Conservation (phyloP, 495 filamentous ascomycete genomes). For the Pyrenopolyporus hunteri region DNA sequence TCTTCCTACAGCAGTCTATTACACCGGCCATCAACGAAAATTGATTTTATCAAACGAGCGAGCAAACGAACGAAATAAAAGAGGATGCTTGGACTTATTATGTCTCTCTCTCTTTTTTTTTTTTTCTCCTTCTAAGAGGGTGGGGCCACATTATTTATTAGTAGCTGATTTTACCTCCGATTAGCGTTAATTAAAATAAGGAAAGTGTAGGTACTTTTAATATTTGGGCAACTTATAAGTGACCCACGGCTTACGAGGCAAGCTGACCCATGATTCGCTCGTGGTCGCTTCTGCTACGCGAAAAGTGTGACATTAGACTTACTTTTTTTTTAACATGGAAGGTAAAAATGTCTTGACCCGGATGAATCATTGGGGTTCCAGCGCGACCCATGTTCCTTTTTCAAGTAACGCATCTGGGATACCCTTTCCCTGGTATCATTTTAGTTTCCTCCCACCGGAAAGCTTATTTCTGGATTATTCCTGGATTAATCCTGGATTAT, state of each 20-base stretch:
- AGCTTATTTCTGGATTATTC: too few species aligned
- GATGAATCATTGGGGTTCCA: slow-evolving; percentile 27
- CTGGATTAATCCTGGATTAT: too few species aligned
- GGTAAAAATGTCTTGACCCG: slow-evolving; percentile 29
- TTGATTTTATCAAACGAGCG: slow-evolving; percentile 15
- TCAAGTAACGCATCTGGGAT: background rate
- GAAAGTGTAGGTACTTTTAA: slow-evolving; percentile 23
- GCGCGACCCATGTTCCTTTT: background rate
- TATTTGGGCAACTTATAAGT: slow-evolving; percentile 34
- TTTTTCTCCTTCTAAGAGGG: slow-evolving; percentile 14
- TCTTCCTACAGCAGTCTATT: background rate
- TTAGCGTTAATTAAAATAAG: slow-evolving; percentile 38
- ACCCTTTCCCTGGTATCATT: too few species aligned
- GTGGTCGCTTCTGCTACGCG: slow-evolving; percentile 18
- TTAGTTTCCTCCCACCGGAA: background rate
- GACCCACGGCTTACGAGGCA: slow-evolving; percentile 27
- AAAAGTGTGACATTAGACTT: slow-evolving; percentile 24
- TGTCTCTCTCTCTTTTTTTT: slow-evolving; percentile 19
- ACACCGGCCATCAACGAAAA: background rate
- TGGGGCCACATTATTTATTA: slow-evolving; percentile 30
- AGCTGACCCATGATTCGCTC: slow-evolving; percentile 20
- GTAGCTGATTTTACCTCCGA: slow-evolving; percentile 35
- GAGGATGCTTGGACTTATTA: slow-evolving; percentile 25
- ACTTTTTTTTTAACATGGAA: slow-evolving; percentile 23
- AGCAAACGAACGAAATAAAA: slow-evolving; percentile 7